Evolutionary conservation across 352 stramenopile genomes (phyloP).

Genomic region (Phytophthora sansomeana): DNA sequence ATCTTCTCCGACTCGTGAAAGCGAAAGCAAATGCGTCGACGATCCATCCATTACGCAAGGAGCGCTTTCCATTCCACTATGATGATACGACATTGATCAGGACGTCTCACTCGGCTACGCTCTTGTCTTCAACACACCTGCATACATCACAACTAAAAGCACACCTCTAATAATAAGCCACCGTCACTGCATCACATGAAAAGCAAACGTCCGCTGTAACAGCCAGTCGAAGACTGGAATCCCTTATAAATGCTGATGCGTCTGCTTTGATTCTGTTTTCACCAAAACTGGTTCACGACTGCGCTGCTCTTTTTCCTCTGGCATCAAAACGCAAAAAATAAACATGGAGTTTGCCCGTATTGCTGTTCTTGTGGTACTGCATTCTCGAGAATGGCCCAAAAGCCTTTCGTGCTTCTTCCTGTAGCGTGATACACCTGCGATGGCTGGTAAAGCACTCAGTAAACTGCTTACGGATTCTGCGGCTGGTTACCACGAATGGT

Average conservation of each 20-base stretch:
- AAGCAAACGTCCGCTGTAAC: neutral
- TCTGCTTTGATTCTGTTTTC: conserved; percentile 21
- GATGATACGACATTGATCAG: conserved; percentile 23
- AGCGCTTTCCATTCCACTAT: conserved; percentile 1
- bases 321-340: conserved; percentile 22
- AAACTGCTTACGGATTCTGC: conserved; percentile 27
- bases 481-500: conserved; percentile 34
- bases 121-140: neutral
- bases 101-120: neutral
- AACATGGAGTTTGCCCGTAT: too few relatives aligned
- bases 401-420: neutral
- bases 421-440: conserved; percentile 5
- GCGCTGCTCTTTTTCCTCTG: neutral
- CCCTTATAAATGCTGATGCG: neutral
- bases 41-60: conserved; percentile 11
- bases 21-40: conserved; percentile 6
- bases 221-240: neutral
- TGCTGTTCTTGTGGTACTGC: conserved; percentile 1
- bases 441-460: neutral
- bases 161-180: conserved; percentile 33
- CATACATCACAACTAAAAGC: conserved; percentile 11
- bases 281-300: conserved; percentile 7
- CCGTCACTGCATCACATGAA: neutral
- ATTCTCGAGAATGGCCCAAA: neutral
- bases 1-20: conserved; percentile 26